Evolutionary conservation across 805 yeast species (phyloP), one percentile per base, ranked within the genome.

Genomic region (Candida lessepsii): DNA sequence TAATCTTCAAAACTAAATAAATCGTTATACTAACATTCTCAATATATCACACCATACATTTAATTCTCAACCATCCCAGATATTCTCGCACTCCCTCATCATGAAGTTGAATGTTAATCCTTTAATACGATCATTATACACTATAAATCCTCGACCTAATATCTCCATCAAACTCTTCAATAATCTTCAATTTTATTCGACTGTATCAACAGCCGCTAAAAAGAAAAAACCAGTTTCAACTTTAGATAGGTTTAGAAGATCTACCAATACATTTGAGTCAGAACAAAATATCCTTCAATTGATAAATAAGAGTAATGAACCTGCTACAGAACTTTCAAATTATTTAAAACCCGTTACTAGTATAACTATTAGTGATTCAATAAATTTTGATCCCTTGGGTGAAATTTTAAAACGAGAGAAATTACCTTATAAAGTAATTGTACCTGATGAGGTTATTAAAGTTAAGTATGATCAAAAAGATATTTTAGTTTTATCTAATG

Each of bases 301-400:
- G 4, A 46, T 61, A 30, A 56, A 53, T 25, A 53, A 53, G 24
- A 52, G 48, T 19, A 44, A 42, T 25, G 47, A 50, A 6, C 41
- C 52, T 1, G 50, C 33, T 19, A 28, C 21, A n/a, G 32, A 36
- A 8, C 18, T 46, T 8, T 39, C 51, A 7, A 36, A 38, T 19
- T 40, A 37, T 24, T 23, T 47, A 5, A 44, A 40, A 15, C 75
- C 83, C 1, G 86, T 86, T 40, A 81, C 86, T 0, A 76, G 90
- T 1, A 73, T 82, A 3, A 83, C 95, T 1, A 71, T 81, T 0
- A 82, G 89, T 46, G 96, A 89, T 50, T 55, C 67, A 5, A 86
- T 86, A 47, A 80, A 86, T 53, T 65, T 89, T 32, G 60, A 63
- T 0, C 59, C 59, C 36, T 76, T 76, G 2, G 48, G 67, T n/a